Evolutionary conservation across 179 eudicot genomes (phyloP), one percentile per base, ranked within the genome.

Genomic region (Dionaea muscipula): DNA sequence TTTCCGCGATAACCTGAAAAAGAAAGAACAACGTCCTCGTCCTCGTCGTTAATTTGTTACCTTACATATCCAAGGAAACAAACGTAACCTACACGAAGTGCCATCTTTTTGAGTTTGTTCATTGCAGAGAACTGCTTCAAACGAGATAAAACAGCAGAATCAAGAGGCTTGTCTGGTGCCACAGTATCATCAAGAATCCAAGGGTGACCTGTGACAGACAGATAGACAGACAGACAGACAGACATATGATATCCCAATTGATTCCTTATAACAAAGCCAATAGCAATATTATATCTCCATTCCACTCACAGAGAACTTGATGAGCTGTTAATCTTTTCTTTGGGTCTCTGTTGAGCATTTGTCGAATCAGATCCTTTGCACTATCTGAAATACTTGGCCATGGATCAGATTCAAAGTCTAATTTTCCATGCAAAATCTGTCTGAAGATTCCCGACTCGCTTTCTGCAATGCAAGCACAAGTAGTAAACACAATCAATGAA

Each of bases 81-180:
- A 35, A 48, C 37, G 22, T 44, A 48, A 60, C 93, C 47, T 86
- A 89, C 97, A 44, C 89, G 85, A 40, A 89, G 64, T 16, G 97
- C 97, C 93, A 89, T 89, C 81, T 85, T 89, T 64, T 89, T 89
- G 47, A 89, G 88, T 75, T 81, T 88, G 80, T 88, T 88, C 96
- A 88, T 88, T 14, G 84, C 94, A 13, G 83, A 88, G 65, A 89
- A 89, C 73, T 89, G 95, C 77, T 89, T 89, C 72, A 89, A 61
- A 26, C 97, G 93, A 1, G 89, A 55, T 60, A 85, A 60, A 62
- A 89, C 97, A 59, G 97, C 97, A 23, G 95, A 81, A 62, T 87
- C 97, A 68, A 89, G 64, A 64, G 97, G 95, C 26, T 76, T 81
- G 75, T 89, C 95, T 4, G 95, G 95, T n/a, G 97, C 93, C 61